phyloP scores from a whole-genome alignment of 176 grass and related monocot species.

The Avena atlantica region DNA sequence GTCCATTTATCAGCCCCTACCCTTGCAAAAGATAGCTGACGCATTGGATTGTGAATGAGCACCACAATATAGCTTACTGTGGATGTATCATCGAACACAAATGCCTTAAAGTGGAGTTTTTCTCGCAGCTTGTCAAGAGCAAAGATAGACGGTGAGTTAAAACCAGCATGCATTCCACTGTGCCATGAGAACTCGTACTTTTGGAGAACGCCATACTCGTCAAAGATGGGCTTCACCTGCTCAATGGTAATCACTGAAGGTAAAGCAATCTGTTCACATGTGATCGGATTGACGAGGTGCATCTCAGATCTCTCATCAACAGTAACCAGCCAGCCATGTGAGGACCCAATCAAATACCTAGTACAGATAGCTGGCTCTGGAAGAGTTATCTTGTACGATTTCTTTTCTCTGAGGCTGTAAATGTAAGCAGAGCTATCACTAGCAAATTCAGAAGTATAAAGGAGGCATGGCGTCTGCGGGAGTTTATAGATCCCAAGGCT shows the following conservation, averaged over 20 bases:
- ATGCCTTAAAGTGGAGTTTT: neutral
- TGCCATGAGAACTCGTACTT: neutral
- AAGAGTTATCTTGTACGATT: no score
- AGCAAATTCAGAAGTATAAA: no score
- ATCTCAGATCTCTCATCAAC: neutral
- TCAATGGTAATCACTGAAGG: no score
- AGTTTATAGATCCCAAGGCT: no score
- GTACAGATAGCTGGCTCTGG: no score
- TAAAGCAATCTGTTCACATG: no score
- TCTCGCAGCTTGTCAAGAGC: neutral
- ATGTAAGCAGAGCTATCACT: no score
- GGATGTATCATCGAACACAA: neutral
- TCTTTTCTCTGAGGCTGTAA: no score
- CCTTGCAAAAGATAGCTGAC: neutral
- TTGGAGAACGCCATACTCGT: neutral
- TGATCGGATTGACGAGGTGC: neutral
- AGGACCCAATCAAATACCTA: no score
- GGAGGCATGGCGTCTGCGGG: no score
- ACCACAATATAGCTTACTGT: neutral
- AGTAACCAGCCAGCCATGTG: no score
- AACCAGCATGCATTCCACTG: neutral
- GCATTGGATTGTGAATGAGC: neutral
- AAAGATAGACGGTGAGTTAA: neutral
- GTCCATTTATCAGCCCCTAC: constrained; percentile 25
- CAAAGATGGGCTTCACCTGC: no score